Evolutionary conservation across 805 yeast species (phyloP), one percentile per base, ranked within the genome.

Genomic region (Saturnispora halmiae): DNA sequence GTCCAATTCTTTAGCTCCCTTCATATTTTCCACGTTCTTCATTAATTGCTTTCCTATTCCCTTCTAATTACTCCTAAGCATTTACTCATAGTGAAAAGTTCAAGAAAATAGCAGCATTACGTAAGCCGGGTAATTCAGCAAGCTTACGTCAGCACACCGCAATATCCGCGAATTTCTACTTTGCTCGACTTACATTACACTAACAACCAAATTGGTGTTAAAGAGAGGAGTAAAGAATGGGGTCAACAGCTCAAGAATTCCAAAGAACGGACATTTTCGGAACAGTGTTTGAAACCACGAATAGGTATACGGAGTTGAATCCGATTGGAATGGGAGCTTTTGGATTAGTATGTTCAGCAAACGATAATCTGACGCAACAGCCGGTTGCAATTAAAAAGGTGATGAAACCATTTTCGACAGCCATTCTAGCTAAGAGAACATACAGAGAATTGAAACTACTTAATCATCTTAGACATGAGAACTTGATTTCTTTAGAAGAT

Each of bases 311-410:
- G 4, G 95, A 90, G 56, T 71, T 92, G 46, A 90, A 87, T 56
- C 98, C 99, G 2, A 96, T 92, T 38, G 99, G 99, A 0, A 92
- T 92, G 99, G 99, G 99, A 20, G 98, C 98, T 6, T 92, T 92
- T 59, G 99, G 99, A 4, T 72, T 92, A 15, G 99, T 92, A 30
- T 92, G 98, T 50, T 86, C 96, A 7, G 99, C 98, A 1, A 76
- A 80, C 42, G 98, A 92, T 63, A 84, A 80, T 51, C 72, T 88
- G 46, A 87, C 96, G 0, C 79, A 77, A 41, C 95, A 88, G 61
- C 85, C 82, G 51, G 98, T 92, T 28, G 99, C 99, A 36, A 92
- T 92, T 46, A 92, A 92, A 61, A 92, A 92, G 67, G 90, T 92
- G 52, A 85, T 90, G 95, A 90, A 87, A 60, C 98, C 99, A 0